phyloP scores from a whole-genome alignment of 192 early-diverging fungal genomes.

The Gonapodya sp. region DNA sequence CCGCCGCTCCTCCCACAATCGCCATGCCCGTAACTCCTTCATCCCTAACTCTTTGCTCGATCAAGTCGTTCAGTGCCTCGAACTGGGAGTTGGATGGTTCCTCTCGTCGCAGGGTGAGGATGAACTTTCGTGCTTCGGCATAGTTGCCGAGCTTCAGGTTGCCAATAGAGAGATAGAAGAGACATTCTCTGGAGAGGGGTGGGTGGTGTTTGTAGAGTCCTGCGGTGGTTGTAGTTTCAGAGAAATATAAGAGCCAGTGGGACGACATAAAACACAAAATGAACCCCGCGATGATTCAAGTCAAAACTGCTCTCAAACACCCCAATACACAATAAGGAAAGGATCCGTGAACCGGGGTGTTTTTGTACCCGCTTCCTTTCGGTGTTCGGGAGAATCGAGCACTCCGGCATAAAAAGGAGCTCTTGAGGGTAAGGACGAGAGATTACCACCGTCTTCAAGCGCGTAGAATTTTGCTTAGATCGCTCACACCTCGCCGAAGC shows the following conservation, averaged over 20 bases:
- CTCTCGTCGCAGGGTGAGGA: not conserved
- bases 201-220: conserved; percentile 10
- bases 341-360: no score
- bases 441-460: not conserved
- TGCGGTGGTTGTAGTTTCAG: not conserved
- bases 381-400: no score
- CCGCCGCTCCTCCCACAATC: conserved; percentile 17
- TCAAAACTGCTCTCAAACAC: no score
- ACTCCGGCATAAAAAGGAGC: no score
- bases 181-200: not conserved
- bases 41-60: conserved; percentile 10
- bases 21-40: conserved; percentile 18
- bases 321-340: no score
- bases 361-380: no score
- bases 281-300: no score
- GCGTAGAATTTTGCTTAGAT: not conserved
- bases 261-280: no score
- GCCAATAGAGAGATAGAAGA: conserved; percentile 13
- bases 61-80: not conserved
- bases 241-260: no score
- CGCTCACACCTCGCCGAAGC: no score
- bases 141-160: conserved; percentile 16
- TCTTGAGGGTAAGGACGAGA: no score
- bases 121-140: conserved; percentile 10
- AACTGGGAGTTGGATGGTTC: conserved; percentile 14